Evolutionary conservation across 2,329 filamentous ascomycete species (phyloP).

Genomic region (Ambrosiella xylebori): DNA sequence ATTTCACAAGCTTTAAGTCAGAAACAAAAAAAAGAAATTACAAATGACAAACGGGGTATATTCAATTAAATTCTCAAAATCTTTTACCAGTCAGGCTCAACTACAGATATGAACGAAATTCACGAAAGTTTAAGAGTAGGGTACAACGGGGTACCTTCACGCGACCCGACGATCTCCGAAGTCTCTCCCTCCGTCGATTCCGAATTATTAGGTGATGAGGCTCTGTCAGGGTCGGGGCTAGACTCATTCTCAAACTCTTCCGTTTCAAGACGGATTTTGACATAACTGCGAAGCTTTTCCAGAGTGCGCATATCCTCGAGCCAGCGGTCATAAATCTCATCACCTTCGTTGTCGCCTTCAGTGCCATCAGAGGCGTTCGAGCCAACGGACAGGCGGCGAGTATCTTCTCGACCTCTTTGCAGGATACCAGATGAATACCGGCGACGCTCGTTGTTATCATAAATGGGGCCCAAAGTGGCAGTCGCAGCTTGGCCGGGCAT

Average conservation of each 20-base stretch:
- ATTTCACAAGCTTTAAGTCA: too few relatives aligned
- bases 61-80: too few relatives aligned
- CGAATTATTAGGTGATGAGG: neutral
- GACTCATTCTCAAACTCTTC: constrained; percentile 32
- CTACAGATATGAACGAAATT: neutral
- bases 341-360: constrained; percentile 37
- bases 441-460: constrained; percentile 44
- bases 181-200: constrained; percentile 3
- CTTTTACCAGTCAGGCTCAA: too few relatives aligned
- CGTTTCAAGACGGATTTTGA: constrained; percentile 38
- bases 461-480: constrained; percentile 52
- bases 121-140: constrained; percentile 9
- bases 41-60: too few relatives aligned
- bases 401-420: constrained; percentile 35
- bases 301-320: constrained; percentile 49
- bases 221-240: constrained; percentile 15
- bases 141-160: constrained; percentile 9
- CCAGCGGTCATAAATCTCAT: constrained; percentile 48
- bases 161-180: constrained; percentile 7
- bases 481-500: constrained; percentile 52
- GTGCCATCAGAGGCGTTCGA: constrained; percentile 37
- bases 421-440: constrained; percentile 47
- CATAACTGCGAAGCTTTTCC: constrained; percentile 41
- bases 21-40: too few relatives aligned
- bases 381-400: constrained; percentile 19